These are phyloP conservation scores for Wickerhamomyces rabaulensis DNA, from an alignment of 805 yeast genomes.

Conservation along the genomic window DNA sequence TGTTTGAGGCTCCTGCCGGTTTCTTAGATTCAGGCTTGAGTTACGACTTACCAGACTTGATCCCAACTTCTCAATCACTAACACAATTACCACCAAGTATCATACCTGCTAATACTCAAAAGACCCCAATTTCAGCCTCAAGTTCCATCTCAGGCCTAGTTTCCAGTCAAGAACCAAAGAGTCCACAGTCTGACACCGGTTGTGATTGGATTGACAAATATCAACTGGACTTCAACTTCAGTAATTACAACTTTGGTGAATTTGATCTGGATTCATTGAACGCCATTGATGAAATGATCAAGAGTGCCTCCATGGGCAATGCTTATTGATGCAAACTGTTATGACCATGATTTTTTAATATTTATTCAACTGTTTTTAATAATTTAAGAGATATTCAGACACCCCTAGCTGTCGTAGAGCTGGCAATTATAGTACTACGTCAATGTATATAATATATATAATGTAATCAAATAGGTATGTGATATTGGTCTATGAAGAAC, in stretches of 20 bases:
- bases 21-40: slow-evolving; percentile 8
- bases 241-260: slow-evolving; percentile 19
- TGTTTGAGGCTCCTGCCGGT: slow-evolving; percentile 4
- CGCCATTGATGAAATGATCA: slow-evolving; percentile 23
- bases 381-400: too few relatives aligned
- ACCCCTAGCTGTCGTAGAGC: too few relatives aligned
- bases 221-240: slow-evolving; percentile 32
- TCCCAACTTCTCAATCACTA: background rate
- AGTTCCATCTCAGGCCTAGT: background rate
- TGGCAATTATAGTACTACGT: too few relatives aligned
- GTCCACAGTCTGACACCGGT: slow-evolving; percentile 41
- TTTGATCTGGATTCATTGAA: slow-evolving; percentile 21
- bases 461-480: background rate
- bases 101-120: background rate
- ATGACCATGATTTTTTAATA: background rate
- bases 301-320: slow-evolving; percentile 8
- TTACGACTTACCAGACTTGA: slow-evolving; percentile 10
- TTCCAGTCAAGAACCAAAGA: slow-evolving; percentile 2
- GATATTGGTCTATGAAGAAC: background rate
- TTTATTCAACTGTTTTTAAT: background rate
- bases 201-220: slow-evolving; percentile 55
- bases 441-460: too few relatives aligned
- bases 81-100: background rate
- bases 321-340: background rate
- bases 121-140: background rate